Percentiles rank a stretch among this genome's conserved stretches.
Evolutionary conservation across 768 basidiomycete species (phyloP).

Genomic region (Amylocystis lapponica): DNA sequence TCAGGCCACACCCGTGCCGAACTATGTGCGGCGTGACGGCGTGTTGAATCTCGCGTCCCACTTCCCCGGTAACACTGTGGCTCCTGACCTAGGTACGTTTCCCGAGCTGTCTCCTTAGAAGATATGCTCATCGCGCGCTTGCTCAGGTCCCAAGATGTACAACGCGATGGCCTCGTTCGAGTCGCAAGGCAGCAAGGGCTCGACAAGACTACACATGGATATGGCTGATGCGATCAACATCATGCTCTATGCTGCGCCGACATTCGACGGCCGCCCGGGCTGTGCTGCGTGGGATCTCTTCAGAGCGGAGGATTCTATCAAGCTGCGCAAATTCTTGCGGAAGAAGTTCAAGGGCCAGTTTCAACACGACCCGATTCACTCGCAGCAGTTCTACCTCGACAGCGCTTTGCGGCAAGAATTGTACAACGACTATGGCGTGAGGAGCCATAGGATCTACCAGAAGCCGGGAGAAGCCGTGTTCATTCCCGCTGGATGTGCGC

Average conservation of each 20-base stretch:
- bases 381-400: conserved; percentile 85
- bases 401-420: conserved; percentile 59
- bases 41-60: conserved; percentile 85
- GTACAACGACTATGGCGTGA: conserved; percentile 60
- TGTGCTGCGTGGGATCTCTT: conserved; percentile 92
- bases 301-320: conserved; percentile 74
- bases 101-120: conserved; percentile 12
- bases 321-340: conserved; percentile 68
- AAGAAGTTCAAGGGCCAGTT: conserved; percentile 52
- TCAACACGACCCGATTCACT: conserved; percentile 83
- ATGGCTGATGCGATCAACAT: conserved; percentile 93
- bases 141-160: conserved; percentile 88
- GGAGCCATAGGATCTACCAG: conserved; percentile 83
- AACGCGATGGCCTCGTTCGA: conserved; percentile 78
- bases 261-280: conserved; percentile 57
- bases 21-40: conserved; percentile 88
- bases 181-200: conserved; percentile 65
- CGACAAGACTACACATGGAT: conserved; percentile 90
- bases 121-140: conserved; percentile 4
- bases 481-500: conserved; percentile 91
- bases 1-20: conserved; percentile 77
- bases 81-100: conserved; percentile 69
- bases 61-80: conserved; percentile 73
- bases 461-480: conserved; percentile 90
- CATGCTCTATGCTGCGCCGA: conserved; percentile 64